A percentile compares a stretch with the other conserved stretches of the same genome.
These are phyloP conservation scores for Golubevia sp. DNA, from an alignment of 1,284 basidiomycete species.

Conservation along the genomic window DNA sequence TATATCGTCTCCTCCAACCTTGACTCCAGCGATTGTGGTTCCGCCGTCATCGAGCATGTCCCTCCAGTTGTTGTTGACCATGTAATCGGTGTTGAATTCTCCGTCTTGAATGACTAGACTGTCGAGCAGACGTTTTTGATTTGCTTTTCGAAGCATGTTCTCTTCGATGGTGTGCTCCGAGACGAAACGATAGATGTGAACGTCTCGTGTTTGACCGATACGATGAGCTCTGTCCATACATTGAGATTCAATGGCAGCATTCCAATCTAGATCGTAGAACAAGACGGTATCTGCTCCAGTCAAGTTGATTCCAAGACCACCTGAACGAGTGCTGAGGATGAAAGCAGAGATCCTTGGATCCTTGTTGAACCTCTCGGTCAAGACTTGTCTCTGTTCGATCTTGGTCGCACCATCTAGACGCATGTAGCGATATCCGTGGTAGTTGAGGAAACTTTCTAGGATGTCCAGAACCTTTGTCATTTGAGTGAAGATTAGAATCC, in stretches of 20 bases:
- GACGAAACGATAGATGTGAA: conserved; percentile 95
- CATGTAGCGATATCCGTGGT: conserved; percentile 90
- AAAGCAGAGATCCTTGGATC: conserved; percentile 89
- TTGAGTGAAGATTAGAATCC: conserved; percentile 92
- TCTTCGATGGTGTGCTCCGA: conserved; percentile 92
- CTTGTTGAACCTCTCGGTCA: conserved; percentile 95
- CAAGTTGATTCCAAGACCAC: conserved; percentile 90
- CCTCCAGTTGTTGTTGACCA: conserved; percentile 74
- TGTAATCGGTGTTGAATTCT: conserved; percentile 73
- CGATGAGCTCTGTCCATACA: conserved; percentile 94
- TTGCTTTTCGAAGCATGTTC: conserved; percentile 92
- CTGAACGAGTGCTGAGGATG: conserved; percentile 88
- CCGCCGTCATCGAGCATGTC: conserved; percentile 71
- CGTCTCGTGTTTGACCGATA: conserved; percentile 94
- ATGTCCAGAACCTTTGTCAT: conserved; percentile 96
- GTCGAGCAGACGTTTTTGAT: conserved; percentile 90
- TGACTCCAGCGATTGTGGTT: conserved; percentile 39
- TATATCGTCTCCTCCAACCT: conserved; percentile 27
- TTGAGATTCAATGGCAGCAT: conserved; percentile 94
- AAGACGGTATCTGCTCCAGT: conserved; percentile 97
- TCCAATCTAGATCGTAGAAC: conserved; percentile 97
- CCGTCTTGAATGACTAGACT: conserved; percentile 91
- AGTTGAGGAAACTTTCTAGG: conserved; percentile 87
- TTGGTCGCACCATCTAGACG: conserved; percentile 92
- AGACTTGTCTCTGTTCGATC: conserved; percentile 91